Percentiles rank a stretch among this genome's conserved stretches.
Conservation (phyloP, 2,329 filamentous ascomycete species). For the Chaetomium olivaceum region DNA sequence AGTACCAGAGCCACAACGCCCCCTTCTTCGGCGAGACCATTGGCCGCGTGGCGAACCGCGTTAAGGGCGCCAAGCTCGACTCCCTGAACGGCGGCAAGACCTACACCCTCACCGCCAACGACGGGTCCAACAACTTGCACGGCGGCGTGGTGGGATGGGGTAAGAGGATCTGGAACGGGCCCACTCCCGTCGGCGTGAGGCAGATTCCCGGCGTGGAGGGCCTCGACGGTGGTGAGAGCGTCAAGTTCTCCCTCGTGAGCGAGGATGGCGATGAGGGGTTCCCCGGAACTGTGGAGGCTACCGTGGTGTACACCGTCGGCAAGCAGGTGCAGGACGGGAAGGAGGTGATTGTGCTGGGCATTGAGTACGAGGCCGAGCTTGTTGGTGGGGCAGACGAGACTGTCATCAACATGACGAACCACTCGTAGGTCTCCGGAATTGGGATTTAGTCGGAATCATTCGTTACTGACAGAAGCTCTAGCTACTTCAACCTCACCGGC, state of each 20-base stretch:
- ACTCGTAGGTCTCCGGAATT: constrained; percentile 62
- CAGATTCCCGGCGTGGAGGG: constrained; percentile 52
- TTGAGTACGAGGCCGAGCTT: constrained; percentile 88
- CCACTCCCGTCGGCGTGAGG: constrained; percentile 57
- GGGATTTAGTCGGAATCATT: not conserved
- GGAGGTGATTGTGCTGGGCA: constrained; percentile 70
- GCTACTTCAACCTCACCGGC: constrained; percentile 66
- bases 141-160: constrained; percentile 77
- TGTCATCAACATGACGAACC: constrained; percentile 89
- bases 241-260: constrained; percentile 67
- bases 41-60: constrained; percentile 79
- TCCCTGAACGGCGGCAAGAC: constrained; percentile 66
- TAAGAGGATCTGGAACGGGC: constrained; percentile 74
- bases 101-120: constrained; percentile 73
- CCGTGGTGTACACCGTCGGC: constrained; percentile 75
- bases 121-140: constrained; percentile 75
- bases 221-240: constrained; percentile 62
- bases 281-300: constrained; percentile 78
- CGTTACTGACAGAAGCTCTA: constrained; percentile 31
- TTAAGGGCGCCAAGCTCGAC: constrained; percentile 69
- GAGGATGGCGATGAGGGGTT: constrained; percentile 85
- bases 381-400: constrained; percentile 78
- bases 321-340: constrained; percentile 60
- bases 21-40: constrained; percentile 93
- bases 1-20: constrained; percentile 73